phyloP scores from a whole-genome alignment of 345 rosid genomes.

The Barbarea vulgaris region DNA sequence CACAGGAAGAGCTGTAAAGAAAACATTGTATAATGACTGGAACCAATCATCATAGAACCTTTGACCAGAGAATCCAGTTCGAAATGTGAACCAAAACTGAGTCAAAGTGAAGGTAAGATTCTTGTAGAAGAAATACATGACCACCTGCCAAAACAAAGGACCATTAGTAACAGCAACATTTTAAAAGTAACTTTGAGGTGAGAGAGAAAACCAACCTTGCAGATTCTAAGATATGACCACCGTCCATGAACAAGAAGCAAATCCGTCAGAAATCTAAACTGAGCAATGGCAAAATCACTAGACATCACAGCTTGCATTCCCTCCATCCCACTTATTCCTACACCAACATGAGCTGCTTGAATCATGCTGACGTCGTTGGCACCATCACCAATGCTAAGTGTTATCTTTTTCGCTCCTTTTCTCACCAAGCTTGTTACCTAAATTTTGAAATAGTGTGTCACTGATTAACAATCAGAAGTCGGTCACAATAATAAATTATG shows the following conservation, averaged over 20 bases:
- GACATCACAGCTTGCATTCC: conserved; percentile 99
- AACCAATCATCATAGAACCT: conserved; percentile 99
- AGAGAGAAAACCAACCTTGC: conserved; percentile 66
- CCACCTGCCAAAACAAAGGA: conserved; percentile 66
- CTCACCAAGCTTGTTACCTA: conserved; percentile 94
- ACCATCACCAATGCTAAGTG: conserved; percentile 98
- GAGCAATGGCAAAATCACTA: conserved; percentile 98
- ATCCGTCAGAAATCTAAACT: conserved; percentile 86
- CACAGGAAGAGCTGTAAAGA: conserved; percentile 91
- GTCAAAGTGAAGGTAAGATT: conserved; percentile 95
- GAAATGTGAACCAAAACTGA: conserved; percentile 99
- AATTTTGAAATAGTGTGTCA: conserved; percentile 17
- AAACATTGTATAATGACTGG: conserved; percentile 89
- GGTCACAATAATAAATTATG: background rate
- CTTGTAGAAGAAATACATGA: conserved; percentile 94
- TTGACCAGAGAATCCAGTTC: conserved; percentile 97
- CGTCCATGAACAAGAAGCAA: conserved; percentile 97
- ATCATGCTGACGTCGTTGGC: conserved; percentile 99
- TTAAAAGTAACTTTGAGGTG: conserved; percentile 1
- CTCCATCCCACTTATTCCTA: conserved; percentile 96
- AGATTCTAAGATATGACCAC: conserved; percentile 94
- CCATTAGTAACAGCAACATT: conserved; percentile 3
- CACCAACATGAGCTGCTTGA: conserved; percentile 98
- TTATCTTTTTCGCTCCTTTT: conserved; percentile 91
- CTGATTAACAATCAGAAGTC: background rate